phyloP scores from a whole-genome alignment of 2,329 filamentous ascomycete genomes.

The Xylariomycetidae sp. region DNA sequence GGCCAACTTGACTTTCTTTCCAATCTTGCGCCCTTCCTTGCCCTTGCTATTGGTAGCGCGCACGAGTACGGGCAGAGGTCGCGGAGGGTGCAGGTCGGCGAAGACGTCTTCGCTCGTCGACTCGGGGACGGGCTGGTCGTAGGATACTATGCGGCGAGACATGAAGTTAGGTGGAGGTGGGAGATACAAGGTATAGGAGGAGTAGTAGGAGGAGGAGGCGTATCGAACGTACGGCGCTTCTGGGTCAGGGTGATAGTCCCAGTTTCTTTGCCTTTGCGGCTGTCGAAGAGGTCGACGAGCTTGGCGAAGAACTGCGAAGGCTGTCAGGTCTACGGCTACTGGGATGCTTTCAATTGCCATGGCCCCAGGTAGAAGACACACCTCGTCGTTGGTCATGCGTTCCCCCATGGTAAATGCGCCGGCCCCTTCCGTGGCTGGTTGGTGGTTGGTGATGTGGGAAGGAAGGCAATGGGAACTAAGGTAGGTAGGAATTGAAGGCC shows the following conservation, averaged over 20 bases:
- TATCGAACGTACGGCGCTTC: constrained; percentile 56
- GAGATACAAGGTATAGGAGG: constrained; percentile 1
- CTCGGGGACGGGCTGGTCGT: constrained; percentile 36
- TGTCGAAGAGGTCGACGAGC: constrained; percentile 61
- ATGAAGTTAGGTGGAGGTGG: constrained; percentile 1
- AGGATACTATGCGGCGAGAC: constrained; percentile 31
- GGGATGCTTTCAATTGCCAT: too few species aligned
- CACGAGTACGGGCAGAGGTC: constrained; percentile 67
- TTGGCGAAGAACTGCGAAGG: constrained; percentile 65
- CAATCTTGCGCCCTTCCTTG: constrained; percentile 42
- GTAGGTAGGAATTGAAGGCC: too few species aligned
- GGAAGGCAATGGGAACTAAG: too few species aligned
- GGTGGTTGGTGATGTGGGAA: neutral
- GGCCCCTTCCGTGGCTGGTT: too few species aligned
- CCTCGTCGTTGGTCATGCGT: constrained; percentile 58
- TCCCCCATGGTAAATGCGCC: constrained; percentile 21
- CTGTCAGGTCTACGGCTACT: too few species aligned
- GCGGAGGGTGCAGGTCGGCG: constrained; percentile 52
- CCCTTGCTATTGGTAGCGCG: constrained; percentile 77
- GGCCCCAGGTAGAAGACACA: too few species aligned
- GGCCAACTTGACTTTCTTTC: constrained; percentile 64
- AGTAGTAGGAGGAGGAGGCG: neutral
- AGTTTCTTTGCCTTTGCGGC: constrained; percentile 62
- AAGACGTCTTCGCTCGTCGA: constrained; percentile 45
- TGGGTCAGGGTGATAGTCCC: constrained; percentile 71